Percentiles rank a stretch among this genome's conserved stretches.
These are phyloP conservation scores for Mycena vitilis DNA, from an alignment of 768 basidiomycete genomes.

Conservation along the genomic window DNA sequence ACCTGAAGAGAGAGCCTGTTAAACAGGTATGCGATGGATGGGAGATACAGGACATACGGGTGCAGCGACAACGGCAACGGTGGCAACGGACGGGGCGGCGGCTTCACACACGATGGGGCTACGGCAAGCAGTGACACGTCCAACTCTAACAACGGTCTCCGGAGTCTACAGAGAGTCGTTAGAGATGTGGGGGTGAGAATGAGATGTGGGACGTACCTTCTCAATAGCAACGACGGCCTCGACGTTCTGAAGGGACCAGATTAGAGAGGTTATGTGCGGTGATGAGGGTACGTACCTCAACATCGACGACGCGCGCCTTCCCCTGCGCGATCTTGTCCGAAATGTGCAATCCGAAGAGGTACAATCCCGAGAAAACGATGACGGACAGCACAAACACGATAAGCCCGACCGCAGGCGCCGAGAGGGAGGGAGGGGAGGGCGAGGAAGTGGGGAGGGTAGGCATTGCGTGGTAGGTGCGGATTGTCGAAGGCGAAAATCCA, in stretches of 20 bases:
- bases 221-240: background rate
- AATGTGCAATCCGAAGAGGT: background rate
- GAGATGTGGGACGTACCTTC: background rate
- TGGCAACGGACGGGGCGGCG: too few species aligned
- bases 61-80: background rate
- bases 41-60: background rate
- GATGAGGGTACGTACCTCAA: background rate
- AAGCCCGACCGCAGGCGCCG: background rate
- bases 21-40: background rate
- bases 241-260: background rate
- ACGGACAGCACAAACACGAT: background rate
- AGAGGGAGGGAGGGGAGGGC: background rate
- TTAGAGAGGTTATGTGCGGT: background rate
- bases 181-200: background rate
- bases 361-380: background rate
- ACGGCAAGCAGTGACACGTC: background rate
- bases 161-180: background rate
- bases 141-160: background rate
- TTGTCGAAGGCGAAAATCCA: background rate
- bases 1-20: background rate
- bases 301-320: background rate
- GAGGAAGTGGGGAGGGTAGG: background rate
- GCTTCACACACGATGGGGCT: background rate
- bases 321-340: background rate
- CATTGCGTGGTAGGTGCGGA: background rate